Evolutionary conservation across 2,329 filamentous ascomycete genomes (phyloP), one percentile per base, ranked within the genome.

Genomic region (Plectosphaerella plurivora): DNA sequence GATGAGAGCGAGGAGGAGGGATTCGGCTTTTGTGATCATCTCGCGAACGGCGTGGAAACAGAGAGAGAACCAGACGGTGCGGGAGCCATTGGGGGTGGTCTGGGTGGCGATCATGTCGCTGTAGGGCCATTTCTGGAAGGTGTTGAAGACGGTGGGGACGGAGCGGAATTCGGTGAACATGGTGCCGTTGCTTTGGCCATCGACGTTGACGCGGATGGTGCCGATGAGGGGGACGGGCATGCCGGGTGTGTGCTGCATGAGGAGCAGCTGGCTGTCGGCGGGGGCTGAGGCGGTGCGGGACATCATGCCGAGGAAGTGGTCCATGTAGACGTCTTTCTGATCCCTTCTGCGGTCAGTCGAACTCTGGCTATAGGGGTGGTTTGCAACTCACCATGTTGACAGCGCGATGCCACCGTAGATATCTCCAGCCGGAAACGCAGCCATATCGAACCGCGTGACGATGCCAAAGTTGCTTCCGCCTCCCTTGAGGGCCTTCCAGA

Each of bases 401-500:
- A 41, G 24, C 35, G 45, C 16, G 45, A 18, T 37, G 11, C 51
- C 52, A 10, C 48, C 47, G 15, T 47, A 53, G 33, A 53, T 49
- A 15, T 41, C 37, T 18, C 41, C 28, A 11, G 44, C 39, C 4
- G 51, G 51, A 12, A 25, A 53, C 5, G 49, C 53, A 15, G 53
- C 47, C 10, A 65, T 51, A 37, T 68, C 65, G 55, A 68, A 60
- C 16, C 58, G 56, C 4, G 71, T 65, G 12, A 67, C 61, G 53
- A 69, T 61, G 48, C 72, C 73, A 41, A 74, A 74, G 58, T 77
- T 78, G 54, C 66, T 71, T 14, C 66, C 65, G 12, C 77, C 77
- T 4, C 77, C 77, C 52, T 75, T 73, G 3, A 78, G 63, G 1
- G 75, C 76, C 56, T 66, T 69, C 57, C 67, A 80, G 0, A 81